Conservation (phyloP, 768 basidiomycete genomes). For the Sporobolomyces roseus region DNA sequence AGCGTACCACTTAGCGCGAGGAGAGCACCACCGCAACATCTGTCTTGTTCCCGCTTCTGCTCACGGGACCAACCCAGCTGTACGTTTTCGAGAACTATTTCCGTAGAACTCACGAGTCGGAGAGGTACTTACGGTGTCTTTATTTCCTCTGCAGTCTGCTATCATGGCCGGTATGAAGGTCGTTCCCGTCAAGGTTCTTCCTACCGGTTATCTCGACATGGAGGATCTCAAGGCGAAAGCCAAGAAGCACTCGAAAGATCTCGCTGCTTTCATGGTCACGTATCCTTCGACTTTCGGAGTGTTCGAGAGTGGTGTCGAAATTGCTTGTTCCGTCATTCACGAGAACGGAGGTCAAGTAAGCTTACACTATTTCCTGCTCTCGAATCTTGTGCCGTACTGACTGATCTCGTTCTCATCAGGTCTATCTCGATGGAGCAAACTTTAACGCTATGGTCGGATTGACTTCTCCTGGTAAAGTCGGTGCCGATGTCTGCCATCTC, state of each 20-base stretch:
- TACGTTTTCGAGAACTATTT: conserved; percentile 51
- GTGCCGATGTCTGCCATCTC: conserved; percentile 96
- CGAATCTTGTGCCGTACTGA: too few relatives aligned
- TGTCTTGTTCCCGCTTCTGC: conserved; percentile 74
- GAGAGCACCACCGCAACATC: conserved; percentile 77
- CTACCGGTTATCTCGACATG: conserved; percentile 84
- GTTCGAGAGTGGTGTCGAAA: conserved; percentile 73
- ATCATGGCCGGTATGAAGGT: conserved; percentile 97
- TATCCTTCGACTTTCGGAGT: conserved; percentile 84
- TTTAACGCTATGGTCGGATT: conserved; percentile 43
- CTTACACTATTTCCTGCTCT: too few relatives aligned
- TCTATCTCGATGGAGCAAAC: conserved; percentile 78
- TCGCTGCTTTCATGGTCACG: conserved; percentile 89
- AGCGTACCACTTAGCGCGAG: conserved; percentile 86
- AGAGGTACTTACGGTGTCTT: not conserved
- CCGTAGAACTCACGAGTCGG: not conserved
- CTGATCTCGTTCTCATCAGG: too few relatives aligned
- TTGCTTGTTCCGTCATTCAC: conserved; percentile 91
- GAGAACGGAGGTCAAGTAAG: conserved; percentile 83
- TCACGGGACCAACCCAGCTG: conserved; percentile 97
- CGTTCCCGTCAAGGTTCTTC: conserved; percentile 82
- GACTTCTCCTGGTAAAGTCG: conserved; percentile 64
- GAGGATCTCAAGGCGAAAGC: conserved; percentile 81
- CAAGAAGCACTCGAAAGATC: conserved; percentile 78
- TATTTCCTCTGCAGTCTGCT: conserved; percentile 62